Percentiles rank a stretch among this genome's conserved stretches.
Evolutionary conservation across 2,329 filamentous ascomycete species (phyloP).

Genomic region (Colletotrichum sp.): DNA sequence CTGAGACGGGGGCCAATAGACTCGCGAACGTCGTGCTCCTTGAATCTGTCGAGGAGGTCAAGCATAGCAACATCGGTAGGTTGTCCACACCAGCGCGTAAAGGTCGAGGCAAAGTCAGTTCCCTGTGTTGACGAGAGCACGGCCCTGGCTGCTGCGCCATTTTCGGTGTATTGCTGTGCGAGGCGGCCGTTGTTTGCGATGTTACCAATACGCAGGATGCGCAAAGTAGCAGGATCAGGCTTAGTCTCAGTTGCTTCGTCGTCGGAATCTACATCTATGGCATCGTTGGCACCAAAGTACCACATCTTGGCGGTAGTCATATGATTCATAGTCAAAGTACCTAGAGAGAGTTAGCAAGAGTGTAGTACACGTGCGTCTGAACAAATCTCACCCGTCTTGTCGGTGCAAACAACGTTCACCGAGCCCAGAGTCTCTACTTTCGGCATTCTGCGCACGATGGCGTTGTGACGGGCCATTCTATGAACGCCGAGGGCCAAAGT

Average conservation of each 20-base stretch:
- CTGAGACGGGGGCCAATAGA: constrained; percentile 81
- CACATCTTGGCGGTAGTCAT: constrained; percentile 98
- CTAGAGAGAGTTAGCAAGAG: constrained; percentile 38
- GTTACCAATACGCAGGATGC: constrained; percentile 90
- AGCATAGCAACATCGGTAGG: constrained; percentile 98
- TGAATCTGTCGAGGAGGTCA: constrained; percentile 88
- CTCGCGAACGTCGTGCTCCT: constrained; percentile 89
- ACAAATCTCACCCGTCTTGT: constrained; percentile 80
- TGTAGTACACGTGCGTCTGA: background rate
- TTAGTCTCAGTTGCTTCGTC: constrained; percentile 59
- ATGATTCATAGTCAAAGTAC: constrained; percentile 95
- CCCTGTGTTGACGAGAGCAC: constrained; percentile 85
- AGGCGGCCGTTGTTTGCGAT: constrained; percentile 94
- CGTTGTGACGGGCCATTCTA: constrained; percentile 93
- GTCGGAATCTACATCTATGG: constrained; percentile 59
- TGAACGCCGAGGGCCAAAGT: constrained; percentile 94
- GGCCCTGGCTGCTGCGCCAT: constrained; percentile 74
- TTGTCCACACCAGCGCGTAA: constrained; percentile 94
- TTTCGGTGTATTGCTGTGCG: constrained; percentile 73
- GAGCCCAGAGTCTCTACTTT: constrained; percentile 97
- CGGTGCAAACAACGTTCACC: constrained; percentile 99
- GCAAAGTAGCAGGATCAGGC: constrained; percentile 76
- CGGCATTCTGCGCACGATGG: constrained; percentile 93
- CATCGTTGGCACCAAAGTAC: constrained; percentile 76
- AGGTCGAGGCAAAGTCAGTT: constrained; percentile 63